phyloP scores from a whole-genome alignment of 768 basidiomycete genomes.

The Rhizopogon vinicolor region DNA sequence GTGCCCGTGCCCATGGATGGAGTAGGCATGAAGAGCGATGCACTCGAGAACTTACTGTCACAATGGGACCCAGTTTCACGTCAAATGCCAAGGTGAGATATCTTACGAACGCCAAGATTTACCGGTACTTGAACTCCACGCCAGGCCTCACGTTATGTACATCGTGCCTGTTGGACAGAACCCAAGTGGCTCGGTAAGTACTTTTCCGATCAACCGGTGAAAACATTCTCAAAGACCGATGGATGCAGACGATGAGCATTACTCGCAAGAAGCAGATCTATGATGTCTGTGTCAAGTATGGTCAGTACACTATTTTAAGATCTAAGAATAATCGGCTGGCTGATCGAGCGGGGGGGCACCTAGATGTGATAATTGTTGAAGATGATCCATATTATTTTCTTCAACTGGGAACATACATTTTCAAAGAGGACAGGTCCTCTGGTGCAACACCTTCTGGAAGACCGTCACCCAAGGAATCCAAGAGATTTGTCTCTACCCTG shows the following conservation, averaged over 20 bases:
- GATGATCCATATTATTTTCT: constrained; percentile 84
- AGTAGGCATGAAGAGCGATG: constrained; percentile 60
- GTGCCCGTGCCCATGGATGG: constrained; percentile 66
- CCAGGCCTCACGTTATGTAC: constrained; percentile 68
- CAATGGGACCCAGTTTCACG: constrained; percentile 61
- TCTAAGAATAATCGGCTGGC: neutral
- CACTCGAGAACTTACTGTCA: constrained; percentile 52
- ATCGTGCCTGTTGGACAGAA: constrained; percentile 83
- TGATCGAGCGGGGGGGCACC: neutral
- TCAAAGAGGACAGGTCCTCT: constrained; percentile 30
- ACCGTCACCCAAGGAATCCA: constrained; percentile 33
- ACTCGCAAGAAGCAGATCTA: constrained; percentile 76
- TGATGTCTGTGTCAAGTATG: constrained; percentile 77
- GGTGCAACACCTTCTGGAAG: constrained; percentile 1
- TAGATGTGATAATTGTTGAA: constrained; percentile 75
- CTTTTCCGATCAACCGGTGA: neutral
- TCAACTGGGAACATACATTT: constrained; percentile 53
- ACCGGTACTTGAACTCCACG: neutral
- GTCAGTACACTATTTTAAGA: constrained; percentile 25
- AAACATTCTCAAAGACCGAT: neutral
- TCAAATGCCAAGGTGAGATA: constrained; percentile 48
- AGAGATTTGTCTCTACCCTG: constrained; percentile 47
- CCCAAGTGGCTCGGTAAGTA: constrained; percentile 64
- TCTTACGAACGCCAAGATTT: neutral
- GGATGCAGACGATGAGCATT: constrained; percentile 49